Evolutionary conservation across 2,329 filamentous ascomycete genomes (phyloP), one percentile per base, ranked within the genome.

Genomic region (Neocucurbitaria cava): DNA sequence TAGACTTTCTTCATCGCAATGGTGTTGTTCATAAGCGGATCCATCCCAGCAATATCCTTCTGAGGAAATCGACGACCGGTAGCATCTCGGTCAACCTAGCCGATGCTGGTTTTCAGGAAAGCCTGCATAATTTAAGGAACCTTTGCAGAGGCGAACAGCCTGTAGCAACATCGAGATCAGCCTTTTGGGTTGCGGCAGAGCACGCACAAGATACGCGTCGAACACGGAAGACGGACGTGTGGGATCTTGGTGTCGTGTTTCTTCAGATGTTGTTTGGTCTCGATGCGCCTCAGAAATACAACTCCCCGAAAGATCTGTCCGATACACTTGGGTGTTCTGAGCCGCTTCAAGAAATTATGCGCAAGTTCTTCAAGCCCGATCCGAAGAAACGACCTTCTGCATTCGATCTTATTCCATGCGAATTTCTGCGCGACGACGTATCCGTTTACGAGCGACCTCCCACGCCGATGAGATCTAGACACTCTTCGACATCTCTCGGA

Each of bases 201-300:
- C 83, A 92, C 46, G 84, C 85, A 5, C 26, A 85, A 83, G 54
- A 88, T 84, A 24, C 83, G 21, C 70, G 74, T 33, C 73, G 74
- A 47, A 89, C 73, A 82, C 89, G 77, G 66, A 96, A 96, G 73
- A 91, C 92, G 0, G 95, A 98, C 72, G 86, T 98, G 8, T 99
- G 95, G 95, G 91, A 97, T 62, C 87, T 99, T 66, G 95, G 95
- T 4, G 86, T 97, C 26, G 85, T 97, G 5, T 90, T 97, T 65
- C 76, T 96, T 35, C 94, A 99, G 73, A 97, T 98, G 92, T 85
- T 95, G 3, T 94, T 97, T 72, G 95, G 95, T 2, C 81, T 92
- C 30, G 87, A 92, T 61, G 85, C 92, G 6, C 81, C 89, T 17
- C 83, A 89, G 54, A 89, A 88, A 54, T 94, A 95, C 73, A 87